Evolutionary conservation across 208 protist species (phyloP), one percentile per base, ranked within the genome.

Genomic region (Crithidia acanthocephali): DNA sequence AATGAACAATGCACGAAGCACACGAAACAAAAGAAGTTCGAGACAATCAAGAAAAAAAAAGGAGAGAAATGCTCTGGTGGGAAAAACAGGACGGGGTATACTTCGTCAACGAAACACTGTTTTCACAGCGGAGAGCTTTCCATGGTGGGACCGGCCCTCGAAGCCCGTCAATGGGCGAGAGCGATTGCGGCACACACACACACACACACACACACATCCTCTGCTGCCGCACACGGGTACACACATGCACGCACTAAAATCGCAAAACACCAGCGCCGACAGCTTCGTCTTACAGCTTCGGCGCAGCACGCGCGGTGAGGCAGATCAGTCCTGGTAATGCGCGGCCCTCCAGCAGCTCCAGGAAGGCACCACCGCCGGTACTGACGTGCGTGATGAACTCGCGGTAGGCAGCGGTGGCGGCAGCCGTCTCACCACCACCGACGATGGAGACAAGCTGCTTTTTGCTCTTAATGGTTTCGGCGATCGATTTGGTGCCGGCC

Each of bases 341-440:
- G 61, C 91, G 86, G 27, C 99, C 99, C 83, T 99, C 98, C 11
- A 99, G 91, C 30, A 99, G 94, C 90, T 99, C 99, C 30, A 99
- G 90, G 33, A 98, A 99, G n/a, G 99, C 99, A 71, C 99, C 99
- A 76, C 99, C 99, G 73, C 99, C 99, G 65, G 99, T 99, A 61
- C 87, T 98, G n/a, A 99, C 95, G 82, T 99, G 98, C 35, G 88
- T 96, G 50, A 99, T 97, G 74, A 77, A 89, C 23, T 88, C 78
- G 42, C 84, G 78, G 72, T 93, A 96, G 33, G 69, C 79, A 73
- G 98, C 88, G 16, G 92, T 95, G 20, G 92, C 92, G 0, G 98
- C 98, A 9, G 97, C 98, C 35, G 98, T 99, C 76, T 99, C 99
- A 77, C 99, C 99, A 73, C 99, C 99, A 68, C 98, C 98, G 27